Conservation (phyloP, 1,139 yeast species). For the Pichia sp. region DNA sequence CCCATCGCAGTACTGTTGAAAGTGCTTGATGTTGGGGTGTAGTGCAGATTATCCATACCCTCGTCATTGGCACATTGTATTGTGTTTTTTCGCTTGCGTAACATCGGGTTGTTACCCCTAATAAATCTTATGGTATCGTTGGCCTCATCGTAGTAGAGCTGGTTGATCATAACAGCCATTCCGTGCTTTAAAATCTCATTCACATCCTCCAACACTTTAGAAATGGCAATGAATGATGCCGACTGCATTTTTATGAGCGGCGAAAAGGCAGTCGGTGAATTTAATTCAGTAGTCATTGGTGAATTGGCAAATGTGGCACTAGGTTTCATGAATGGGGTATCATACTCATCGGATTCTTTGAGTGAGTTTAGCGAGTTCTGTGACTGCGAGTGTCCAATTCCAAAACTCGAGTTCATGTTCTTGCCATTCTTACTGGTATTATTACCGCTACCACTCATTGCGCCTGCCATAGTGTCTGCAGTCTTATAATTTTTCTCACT, state of each 20-base stretch:
- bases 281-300: constrained; percentile 18
- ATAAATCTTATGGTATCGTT: constrained; percentile 22
- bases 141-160: constrained; percentile 26
- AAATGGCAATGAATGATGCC: constrained; percentile 12
- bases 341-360: not conserved
- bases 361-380: constrained; percentile 7
- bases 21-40: constrained; percentile 8
- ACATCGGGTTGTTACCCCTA: constrained; percentile 16
- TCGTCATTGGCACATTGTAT: not conserved
- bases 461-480: not conserved
- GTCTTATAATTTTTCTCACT: not conserved
- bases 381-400: constrained; percentile 6
- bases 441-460: not conserved
- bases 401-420: not conserved
- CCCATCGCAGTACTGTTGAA: not conserved
- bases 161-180: constrained; percentile 25
- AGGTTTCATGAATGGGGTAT: constrained; percentile 27
- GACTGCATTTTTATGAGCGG: constrained; percentile 17
- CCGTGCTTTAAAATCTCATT: constrained; percentile 28
- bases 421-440: constrained; percentile 5
- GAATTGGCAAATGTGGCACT: constrained; percentile 24
- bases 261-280: constrained; percentile 22
- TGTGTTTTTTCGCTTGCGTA: constrained; percentile 16
- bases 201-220: constrained; percentile 25
- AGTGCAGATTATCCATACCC: not conserved